Evolutionary conservation across 2,329 filamentous ascomycete species (phyloP).

Genomic region (Colletotrichum godetiae): DNA sequence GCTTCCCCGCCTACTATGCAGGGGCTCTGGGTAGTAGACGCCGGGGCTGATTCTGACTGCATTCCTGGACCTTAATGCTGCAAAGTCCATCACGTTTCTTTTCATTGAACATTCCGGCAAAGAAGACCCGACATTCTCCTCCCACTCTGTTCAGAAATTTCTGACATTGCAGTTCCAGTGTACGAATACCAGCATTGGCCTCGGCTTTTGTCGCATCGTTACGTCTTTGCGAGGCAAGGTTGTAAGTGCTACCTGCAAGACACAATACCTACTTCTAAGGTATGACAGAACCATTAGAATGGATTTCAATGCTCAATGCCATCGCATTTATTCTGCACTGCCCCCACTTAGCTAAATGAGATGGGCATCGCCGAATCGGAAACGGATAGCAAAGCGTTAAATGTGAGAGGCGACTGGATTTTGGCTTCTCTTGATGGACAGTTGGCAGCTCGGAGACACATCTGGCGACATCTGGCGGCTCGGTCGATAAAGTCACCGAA

Average conservation of each 20-base stretch:
- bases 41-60: not conserved
- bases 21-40: not conserved
- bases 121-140: not conserved
- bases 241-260: not conserved
- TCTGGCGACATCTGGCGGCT: not conserved
- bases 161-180: not conserved
- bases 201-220: not conserved
- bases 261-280: not conserved
- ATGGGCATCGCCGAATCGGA: not conserved
- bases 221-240: not conserved
- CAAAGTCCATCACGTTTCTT: not conserved
- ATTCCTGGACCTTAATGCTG: not conserved
- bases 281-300: no score
- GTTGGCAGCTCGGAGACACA: not conserved
- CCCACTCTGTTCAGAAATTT: not conserved
- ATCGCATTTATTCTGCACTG: not conserved
- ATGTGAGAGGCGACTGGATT: not conserved
- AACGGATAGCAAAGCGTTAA: not conserved
- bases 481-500: no score
- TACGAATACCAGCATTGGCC: not conserved
- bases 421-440: not conserved
- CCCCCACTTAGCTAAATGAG: not conserved
- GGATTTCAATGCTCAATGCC: not conserved
- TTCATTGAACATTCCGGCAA: not conserved
- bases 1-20: conserved; percentile 22